Evolutionary conservation across 139 green algal species (phyloP).

Genomic region (Zygnema cylindricum): DNA sequence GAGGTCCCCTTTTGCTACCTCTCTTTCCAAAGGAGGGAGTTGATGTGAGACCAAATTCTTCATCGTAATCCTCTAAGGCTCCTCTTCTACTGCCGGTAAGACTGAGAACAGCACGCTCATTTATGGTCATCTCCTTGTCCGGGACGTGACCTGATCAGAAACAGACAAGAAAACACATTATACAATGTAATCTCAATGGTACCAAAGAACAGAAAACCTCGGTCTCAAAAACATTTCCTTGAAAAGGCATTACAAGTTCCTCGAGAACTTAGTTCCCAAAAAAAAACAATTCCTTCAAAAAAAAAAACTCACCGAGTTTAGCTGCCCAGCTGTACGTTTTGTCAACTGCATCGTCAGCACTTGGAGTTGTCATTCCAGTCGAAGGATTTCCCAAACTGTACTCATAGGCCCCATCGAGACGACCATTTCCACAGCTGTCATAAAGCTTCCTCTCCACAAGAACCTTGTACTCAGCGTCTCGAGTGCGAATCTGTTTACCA

Average conservation of each 20-base stretch:
- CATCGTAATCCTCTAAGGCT: conserved; percentile 31
- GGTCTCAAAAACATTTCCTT: background rate
- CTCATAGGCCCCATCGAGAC: conserved; percentile 30
- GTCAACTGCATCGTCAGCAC: background rate
- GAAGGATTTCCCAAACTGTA: conserved; percentile 22
- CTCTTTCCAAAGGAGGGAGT: background rate
- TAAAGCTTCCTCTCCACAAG: conserved; percentile 43
- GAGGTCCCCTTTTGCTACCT: conserved; percentile 36
- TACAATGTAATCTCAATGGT: background rate
- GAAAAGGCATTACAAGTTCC: no score
- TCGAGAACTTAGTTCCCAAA: no score
- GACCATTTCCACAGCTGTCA: conserved; percentile 50
- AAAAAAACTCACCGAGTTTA: conserved; percentile 40
- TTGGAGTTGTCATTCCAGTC: background rate
- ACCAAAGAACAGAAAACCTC: background rate
- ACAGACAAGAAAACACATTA: background rate
- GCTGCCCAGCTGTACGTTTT: conserved; percentile 41
- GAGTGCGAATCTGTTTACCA: conserved; percentile 38
- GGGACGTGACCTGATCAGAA: conserved; percentile 43
- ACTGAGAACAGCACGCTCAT: background rate
- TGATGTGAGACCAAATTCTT: conserved; percentile 29
- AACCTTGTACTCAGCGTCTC: conserved; percentile 38
- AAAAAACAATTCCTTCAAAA: background rate
- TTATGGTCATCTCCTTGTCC: conserved; percentile 38
- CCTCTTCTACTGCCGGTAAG: background rate